Evolutionary conservation across 2,329 filamentous ascomycete species (phyloP).

Genomic region (Paracoccidioides lutzii): DNA sequence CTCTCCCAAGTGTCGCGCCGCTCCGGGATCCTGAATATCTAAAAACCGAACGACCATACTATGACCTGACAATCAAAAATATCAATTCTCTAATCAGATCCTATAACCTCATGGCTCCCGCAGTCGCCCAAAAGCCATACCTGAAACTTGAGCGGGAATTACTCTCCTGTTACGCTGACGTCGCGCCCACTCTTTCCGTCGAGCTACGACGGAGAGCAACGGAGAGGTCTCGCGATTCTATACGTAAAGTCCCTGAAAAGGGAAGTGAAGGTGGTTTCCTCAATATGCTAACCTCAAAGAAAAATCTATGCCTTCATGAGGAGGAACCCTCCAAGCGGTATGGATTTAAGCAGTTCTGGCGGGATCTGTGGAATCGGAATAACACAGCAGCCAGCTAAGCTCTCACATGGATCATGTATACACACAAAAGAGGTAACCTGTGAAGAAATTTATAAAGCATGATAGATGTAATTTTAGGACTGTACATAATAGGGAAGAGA

Average conservation of each 20-base stretch:
- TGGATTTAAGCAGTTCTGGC: slow-evolving; percentile 81
- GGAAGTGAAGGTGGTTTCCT: slow-evolving; percentile 43
- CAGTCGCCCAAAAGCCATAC: slow-evolving; percentile 86
- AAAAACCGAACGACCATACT: slow-evolving; percentile 57
- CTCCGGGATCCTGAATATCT: slow-evolving; percentile 75
- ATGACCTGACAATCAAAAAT: slow-evolving; percentile 59
- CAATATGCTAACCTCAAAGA: slow-evolving; percentile 42
- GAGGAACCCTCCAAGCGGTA: slow-evolving; percentile 58
- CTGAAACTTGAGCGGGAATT: slow-evolving; percentile 74
- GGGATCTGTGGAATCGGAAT: slow-evolving; percentile 52
- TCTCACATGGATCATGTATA: neutral
- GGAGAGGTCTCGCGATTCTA: slow-evolving; percentile 18
- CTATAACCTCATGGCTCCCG: slow-evolving; percentile 91
- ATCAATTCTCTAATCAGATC: slow-evolving; percentile 70
- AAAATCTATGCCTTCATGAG: slow-evolving; percentile 54
- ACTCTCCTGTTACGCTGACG: slow-evolving; percentile 66
- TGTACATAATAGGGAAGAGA: neutral
- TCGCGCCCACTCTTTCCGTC: slow-evolving; percentile 61
- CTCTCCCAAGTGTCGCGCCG: slow-evolving; percentile 39
- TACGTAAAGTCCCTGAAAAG: slow-evolving; percentile 8
- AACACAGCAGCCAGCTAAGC: neutral
- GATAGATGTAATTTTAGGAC: neutral
- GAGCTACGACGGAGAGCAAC: slow-evolving; percentile 59
- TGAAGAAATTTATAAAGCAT: neutral
- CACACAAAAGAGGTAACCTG: neutral